Percentiles rank a stretch among this genome's conserved stretches.
phyloP scores from a whole-genome alignment of 495 filamentous ascomycete species.

The Aspergillus funiculosus region DNA sequence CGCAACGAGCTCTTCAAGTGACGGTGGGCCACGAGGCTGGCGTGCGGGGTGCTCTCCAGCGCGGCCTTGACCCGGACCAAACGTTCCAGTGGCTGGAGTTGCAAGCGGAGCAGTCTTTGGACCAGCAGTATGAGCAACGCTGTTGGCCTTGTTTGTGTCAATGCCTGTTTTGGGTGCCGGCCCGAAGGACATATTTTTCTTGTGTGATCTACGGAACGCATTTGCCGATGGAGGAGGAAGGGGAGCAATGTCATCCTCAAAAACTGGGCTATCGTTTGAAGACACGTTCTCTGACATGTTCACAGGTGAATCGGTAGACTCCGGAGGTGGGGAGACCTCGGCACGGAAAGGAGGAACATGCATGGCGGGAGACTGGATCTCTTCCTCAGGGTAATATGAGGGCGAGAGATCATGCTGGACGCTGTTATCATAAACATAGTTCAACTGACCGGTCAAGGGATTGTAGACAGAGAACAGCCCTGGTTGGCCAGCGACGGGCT shows the following conservation, averaged over 20 bases:
- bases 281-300: constrained; percentile 42
- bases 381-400: constrained; percentile 32
- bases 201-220: constrained; percentile 86
- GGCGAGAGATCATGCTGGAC: constrained; percentile 30
- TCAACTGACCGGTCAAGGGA: constrained; percentile 72
- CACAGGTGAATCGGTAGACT: constrained; percentile 47
- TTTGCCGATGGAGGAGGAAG: constrained; percentile 75
- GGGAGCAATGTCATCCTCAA: constrained; percentile 58
- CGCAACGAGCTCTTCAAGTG: constrained; percentile 81
- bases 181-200: constrained; percentile 78
- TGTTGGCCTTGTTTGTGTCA: constrained; percentile 55
- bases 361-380: constrained; percentile 36
- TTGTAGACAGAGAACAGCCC: constrained; percentile 79
- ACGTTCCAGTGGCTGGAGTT: constrained; percentile 79
- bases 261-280: constrained; percentile 62
- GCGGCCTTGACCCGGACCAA: constrained; percentile 87
- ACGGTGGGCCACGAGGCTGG: constrained; percentile 88
- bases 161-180: constrained; percentile 54
- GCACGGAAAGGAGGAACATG: constrained; percentile 61
- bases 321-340: constrained; percentile 74
- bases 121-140: constrained; percentile 38
- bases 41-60: constrained; percentile 92
- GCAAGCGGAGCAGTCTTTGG: constrained; percentile 74
- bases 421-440: constrained; percentile 59
- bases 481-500: constrained; percentile 62